Base-by-base conservation (phyloP, 2,329 filamentous ascomycete species). In the Zelopaecilomyces penicillatus region DNA sequence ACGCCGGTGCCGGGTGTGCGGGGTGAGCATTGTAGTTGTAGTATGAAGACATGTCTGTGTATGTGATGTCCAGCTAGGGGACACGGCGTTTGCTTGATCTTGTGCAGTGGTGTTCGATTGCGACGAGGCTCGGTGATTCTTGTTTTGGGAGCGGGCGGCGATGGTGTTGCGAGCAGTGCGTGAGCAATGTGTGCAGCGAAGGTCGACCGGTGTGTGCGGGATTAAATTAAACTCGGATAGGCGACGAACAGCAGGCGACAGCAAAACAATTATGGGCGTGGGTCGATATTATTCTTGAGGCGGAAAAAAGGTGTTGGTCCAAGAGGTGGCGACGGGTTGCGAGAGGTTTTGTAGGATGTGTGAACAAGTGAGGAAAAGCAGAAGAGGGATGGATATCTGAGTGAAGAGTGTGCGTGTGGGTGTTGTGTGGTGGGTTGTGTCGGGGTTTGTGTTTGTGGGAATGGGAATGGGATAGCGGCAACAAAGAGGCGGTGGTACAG, bases 1-100 rank as follows among this genome's bases (percentile, higher is more conserved):
- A 75, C 58, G 75, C 66, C 39, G 81, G 71, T 48, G 75, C 74
- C 50, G 72, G 69, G 54, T 79, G 73, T 56, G 75, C 75, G 54
- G 76, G 70, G 62, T 81, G 78, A 51, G 74, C 64, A 62, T 74
- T 74, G 68, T 73, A 81, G 60, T 77, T 73, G 61, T 80, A 82
- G 66, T 80, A 83, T 61, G 74, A 70, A 67, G 80, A 77, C 79
- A 83, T 82, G 65, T 11, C 26, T 10, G 32, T 41, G 19, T 46
- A 45, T 53, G 43, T 43, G 47, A 29, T 30, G 37, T 39, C 47
- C 49, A 45, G 49, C 41, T 37, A 19, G 44, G 37, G 30, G 41
- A 37, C 31, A 11, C 19, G 19, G 19, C 19, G 19, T 19, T 19
- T 19, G 19, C 19, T 19, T 19, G 19, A 19, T 19, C 19, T 19